phyloP scores from a whole-genome alignment of 306 rosid genomes.

The Inga leiocalycina region DNA sequence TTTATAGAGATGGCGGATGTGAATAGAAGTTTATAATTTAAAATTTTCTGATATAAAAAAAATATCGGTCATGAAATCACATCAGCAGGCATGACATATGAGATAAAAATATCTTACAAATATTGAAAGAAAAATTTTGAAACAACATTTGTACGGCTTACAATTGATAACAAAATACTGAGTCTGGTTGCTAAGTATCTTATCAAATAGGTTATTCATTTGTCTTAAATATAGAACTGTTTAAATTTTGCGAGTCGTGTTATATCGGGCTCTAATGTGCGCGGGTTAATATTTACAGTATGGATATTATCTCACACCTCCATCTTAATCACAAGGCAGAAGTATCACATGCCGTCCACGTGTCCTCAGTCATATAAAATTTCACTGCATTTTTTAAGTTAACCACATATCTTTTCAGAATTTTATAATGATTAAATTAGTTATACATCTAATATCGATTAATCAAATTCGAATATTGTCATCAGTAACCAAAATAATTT shows the following conservation, averaged over 20 bases:
- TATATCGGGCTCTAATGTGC: background rate
- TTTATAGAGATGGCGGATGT: background rate
- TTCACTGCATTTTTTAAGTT: conserved; percentile 24
- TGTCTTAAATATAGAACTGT: too few species aligned
- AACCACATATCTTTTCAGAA: conserved; percentile 35
- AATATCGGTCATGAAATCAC: background rate
- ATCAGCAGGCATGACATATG: background rate
- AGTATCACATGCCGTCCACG: conserved; percentile 39
- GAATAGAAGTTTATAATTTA: background rate
- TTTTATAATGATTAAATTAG: too few species aligned
- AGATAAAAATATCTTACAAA: background rate
- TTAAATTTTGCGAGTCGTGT: background rate
- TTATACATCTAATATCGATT: too few species aligned
- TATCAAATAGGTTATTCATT: background rate
- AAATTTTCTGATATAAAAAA: background rate
- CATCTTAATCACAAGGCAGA: background rate
- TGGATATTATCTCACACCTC: background rate
- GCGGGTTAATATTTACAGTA: background rate
- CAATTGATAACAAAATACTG: background rate
- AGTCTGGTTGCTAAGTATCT: background rate
- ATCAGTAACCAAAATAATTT: too few species aligned
- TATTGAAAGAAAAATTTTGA: background rate
- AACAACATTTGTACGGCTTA: background rate
- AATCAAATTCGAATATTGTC: background rate
- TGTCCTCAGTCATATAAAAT: conserved; percentile 12